phyloP scores from a whole-genome alignment of 2,329 filamentous ascomycete species.

The Colletotrichum euphorbiae region DNA sequence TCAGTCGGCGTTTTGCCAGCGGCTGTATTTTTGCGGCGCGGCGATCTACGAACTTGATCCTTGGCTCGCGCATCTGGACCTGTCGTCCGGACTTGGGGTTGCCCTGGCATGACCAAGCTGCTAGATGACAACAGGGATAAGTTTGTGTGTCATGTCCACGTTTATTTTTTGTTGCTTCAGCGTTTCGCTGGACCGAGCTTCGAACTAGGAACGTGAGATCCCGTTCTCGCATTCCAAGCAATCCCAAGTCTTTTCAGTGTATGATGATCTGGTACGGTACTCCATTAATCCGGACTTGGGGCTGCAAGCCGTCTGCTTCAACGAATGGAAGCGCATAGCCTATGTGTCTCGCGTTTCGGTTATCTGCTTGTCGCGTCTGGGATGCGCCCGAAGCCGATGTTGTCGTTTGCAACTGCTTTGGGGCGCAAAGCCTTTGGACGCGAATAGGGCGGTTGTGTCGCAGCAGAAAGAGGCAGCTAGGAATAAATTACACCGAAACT shows the following conservation, averaged over 20 bases:
- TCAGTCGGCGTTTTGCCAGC: too few species aligned
- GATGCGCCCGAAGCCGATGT: too few species aligned
- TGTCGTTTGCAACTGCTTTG: too few species aligned
- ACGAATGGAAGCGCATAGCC: too few species aligned
- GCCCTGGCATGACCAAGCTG: neutral
- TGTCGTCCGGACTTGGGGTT: neutral
- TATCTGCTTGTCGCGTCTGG: too few species aligned
- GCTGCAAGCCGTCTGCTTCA: neutral
- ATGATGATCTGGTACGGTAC: too few species aligned
- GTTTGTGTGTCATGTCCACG: neutral
- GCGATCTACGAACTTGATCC: neutral
- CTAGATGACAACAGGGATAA: neutral
- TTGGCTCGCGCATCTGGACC: neutral
- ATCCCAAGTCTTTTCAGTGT: neutral
- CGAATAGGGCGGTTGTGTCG: too few species aligned
- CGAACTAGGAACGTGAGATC: neutral
- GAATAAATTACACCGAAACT: too few species aligned
- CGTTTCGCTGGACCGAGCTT: slow-evolving; percentile 7
- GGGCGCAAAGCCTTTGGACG: too few species aligned
- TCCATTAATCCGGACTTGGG: neutral
- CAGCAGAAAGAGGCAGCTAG: too few species aligned
- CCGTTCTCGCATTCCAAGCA: neutral
- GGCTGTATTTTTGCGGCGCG: neutral
- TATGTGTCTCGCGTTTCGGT: too few species aligned
- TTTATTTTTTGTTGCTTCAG: too few species aligned